A percentile compares a stretch with the other conserved stretches of the same genome.
Evolutionary conservation across 768 basidiomycete species (phyloP).

Genomic region (Panaeolus cyanescens): DNA sequence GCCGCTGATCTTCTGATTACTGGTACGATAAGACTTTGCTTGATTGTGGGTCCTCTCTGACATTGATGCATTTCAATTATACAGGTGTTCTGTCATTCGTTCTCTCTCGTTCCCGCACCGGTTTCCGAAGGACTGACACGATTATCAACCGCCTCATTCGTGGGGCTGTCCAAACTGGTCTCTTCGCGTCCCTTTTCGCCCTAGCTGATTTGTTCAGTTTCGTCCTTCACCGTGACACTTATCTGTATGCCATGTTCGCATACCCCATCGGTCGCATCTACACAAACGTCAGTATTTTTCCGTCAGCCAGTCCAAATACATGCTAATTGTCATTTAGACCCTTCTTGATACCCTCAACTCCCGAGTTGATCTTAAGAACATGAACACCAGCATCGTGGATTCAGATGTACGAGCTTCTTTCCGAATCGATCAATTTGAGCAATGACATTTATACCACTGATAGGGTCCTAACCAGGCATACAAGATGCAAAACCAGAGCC

Average conservation of each 20-base stretch:
- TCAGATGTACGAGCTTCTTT: conserved; percentile 1
- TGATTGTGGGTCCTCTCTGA: not conserved
- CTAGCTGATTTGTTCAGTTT: conserved; percentile 49
- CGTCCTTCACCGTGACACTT: conserved; percentile 34
- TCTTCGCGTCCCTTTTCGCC: conserved; percentile 54
- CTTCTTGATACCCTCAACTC: conserved; percentile 45
- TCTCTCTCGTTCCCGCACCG: conserved; percentile 46
- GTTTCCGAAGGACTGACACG: conserved; percentile 52
- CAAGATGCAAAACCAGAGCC: conserved; percentile 23
- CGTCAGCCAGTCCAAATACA: not conserved
- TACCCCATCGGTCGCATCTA: conserved; percentile 43
- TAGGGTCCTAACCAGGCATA: conserved; percentile 20
- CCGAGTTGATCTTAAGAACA: conserved; percentile 33
- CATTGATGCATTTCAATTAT: not conserved
- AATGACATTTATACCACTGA: not conserved
- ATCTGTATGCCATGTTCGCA: conserved; percentile 36
- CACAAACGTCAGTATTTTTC: conserved; percentile 42
- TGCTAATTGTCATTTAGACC: conserved; percentile 28
- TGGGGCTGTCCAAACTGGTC: conserved; percentile 55
- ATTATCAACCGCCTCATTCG: conserved; percentile 56
- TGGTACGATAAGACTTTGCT: conserved; percentile 24
- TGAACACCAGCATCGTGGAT: not conserved
- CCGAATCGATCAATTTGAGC: not conserved
- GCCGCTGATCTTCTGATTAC: conserved; percentile 46
- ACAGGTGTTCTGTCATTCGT: conserved; percentile 26